Conservation (phyloP, 2,329 filamentous ascomycete species). For the Fusarium agapanthi region DNA sequence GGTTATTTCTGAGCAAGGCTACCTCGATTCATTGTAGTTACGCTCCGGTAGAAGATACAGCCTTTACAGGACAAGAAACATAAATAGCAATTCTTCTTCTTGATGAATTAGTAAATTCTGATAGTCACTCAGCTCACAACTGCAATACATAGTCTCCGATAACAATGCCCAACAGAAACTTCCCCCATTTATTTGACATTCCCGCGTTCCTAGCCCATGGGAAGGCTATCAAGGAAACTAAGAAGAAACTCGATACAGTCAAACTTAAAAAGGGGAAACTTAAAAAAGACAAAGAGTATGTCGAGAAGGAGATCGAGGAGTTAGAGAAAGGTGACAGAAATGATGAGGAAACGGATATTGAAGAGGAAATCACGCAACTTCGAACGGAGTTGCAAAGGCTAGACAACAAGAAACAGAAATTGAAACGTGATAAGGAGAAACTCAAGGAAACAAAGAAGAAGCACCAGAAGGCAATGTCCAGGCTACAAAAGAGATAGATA, state of each 20-base stretch:
- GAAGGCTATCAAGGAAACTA: neutral
- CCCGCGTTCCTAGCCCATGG: neutral
- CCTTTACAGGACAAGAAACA: neutral
- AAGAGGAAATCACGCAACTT: neutral
- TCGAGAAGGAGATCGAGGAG: neutral
- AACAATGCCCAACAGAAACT: neutral
- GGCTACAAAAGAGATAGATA: neutral
- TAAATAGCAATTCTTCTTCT: neutral
- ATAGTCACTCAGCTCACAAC: neutral
- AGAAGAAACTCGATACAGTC: neutral
- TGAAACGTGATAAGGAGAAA: neutral
- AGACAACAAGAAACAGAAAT: neutral
- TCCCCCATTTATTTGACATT: neutral
- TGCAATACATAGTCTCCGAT: neutral
- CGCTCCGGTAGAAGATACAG: rapidly evolving
- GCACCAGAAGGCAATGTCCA: neutral
- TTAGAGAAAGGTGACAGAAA: neutral
- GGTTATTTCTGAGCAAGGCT: neutral
- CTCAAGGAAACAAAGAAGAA: neutral
- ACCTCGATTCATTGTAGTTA: neutral
- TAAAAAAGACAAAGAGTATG: neutral
- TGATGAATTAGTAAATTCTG: no score
- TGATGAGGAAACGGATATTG: neutral
- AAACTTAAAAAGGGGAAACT: neutral
- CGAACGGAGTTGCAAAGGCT: neutral